A percentile compares a stretch with the other conserved stretches of the same genome.
Evolutionary conservation across 352 stramenopile genomes (phyloP).

Genomic region (Phytophthora lateralis): DNA sequence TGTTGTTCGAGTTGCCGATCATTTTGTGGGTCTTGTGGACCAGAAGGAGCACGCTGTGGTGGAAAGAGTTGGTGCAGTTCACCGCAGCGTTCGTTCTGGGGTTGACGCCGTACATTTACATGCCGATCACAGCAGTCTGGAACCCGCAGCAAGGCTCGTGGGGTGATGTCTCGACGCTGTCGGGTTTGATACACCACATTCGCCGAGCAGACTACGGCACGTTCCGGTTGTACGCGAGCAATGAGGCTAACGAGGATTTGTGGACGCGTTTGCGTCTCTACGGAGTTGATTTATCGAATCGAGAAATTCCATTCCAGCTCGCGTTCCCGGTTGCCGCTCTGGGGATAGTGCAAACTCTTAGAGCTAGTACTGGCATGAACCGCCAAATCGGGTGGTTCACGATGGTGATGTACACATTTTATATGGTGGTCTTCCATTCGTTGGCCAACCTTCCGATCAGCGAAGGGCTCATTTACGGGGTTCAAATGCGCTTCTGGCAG

Average conservation of each 20-base stretch:
- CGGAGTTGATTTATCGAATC: slow-evolving; percentile 59
- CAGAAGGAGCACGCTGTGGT: slow-evolving; percentile 33
- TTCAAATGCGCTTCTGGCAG: slow-evolving; percentile 95
- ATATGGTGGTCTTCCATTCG: slow-evolving; percentile 95
- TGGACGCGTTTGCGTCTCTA: slow-evolving; percentile 77
- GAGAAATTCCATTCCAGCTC: slow-evolving; percentile 59
- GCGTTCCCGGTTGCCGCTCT: slow-evolving; percentile 41
- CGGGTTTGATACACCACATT: slow-evolving; percentile 92
- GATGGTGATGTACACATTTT: slow-evolving; percentile 79
- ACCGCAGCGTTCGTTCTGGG: slow-evolving; percentile 72
- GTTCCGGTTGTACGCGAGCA: slow-evolving; percentile 91
- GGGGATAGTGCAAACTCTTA: slow-evolving; percentile 36
- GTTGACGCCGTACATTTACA: slow-evolving; percentile 86
- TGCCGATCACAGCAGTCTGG: slow-evolving; percentile 73
- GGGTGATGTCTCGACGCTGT: slow-evolving; percentile 88
- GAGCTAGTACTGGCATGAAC: slow-evolving; percentile 16
- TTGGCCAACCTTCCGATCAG: slow-evolving; percentile 94
- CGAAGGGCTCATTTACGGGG: slow-evolving; percentile 92
- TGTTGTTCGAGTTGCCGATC: slow-evolving; percentile 93
- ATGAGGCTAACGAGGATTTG: slow-evolving; percentile 64
- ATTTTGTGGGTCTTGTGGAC: slow-evolving; percentile 77
- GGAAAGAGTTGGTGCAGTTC: slow-evolving; percentile 48
- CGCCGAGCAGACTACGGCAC: slow-evolving; percentile 93
- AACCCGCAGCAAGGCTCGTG: slow-evolving; percentile 90
- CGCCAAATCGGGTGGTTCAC: slow-evolving; percentile 21